phyloP scores from a whole-genome alignment of 495 filamentous ascomycete species.

The Aspergillus indologenus region DNA sequence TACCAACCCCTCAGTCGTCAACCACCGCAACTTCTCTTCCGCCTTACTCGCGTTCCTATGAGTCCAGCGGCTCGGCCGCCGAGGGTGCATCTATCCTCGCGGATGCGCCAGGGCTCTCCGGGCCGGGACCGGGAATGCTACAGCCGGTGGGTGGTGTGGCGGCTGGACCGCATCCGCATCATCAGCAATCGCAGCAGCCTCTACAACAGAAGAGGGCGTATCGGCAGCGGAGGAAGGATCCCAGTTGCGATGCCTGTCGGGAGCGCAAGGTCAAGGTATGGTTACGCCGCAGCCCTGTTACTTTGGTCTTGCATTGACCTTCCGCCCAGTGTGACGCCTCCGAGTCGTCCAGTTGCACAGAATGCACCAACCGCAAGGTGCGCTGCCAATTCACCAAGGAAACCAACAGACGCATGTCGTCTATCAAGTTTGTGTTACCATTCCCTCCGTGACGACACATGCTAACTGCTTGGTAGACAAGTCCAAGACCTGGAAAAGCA shows the following conservation, averaged over 20 bases:
- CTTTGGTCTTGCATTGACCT: slow-evolving; percentile 7
- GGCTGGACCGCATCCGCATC: slow-evolving; percentile 34
- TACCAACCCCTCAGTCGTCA: slow-evolving; percentile 22
- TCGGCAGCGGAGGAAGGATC: slow-evolving; percentile 90
- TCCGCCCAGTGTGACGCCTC: slow-evolving; percentile 79
- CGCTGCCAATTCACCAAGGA: slow-evolving; percentile 99
- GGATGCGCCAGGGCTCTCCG: slow-evolving; percentile 36
- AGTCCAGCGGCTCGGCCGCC: slow-evolving; percentile 43
- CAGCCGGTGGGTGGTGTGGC: slow-evolving; percentile 46
- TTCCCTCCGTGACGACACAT: slow-evolving; percentile 11
- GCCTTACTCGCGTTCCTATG: slow-evolving; percentile 41
- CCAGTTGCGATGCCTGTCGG: slow-evolving; percentile 95
- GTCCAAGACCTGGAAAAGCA: slow-evolving; percentile 97
- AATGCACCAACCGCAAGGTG: slow-evolving; percentile 91
- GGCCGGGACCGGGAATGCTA: slow-evolving; percentile 31
- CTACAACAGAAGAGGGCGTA: slow-evolving; percentile 84
- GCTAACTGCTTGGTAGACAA: slow-evolving; percentile 53
- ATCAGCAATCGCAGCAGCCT: slow-evolving; percentile 49
- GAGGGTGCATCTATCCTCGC: slow-evolving; percentile 32
- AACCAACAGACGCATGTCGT: slow-evolving; percentile 97
- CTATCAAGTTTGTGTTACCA: slow-evolving; percentile 69
- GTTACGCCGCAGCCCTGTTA: slow-evolving; percentile 9
- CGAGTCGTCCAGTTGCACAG: slow-evolving; percentile 90
- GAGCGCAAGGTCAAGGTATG: slow-evolving; percentile 93
- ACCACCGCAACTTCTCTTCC: slow-evolving; percentile 28